Conservation (phyloP, 1,139 yeast species). For the Scheffersomyces cryptocercus region DNA sequence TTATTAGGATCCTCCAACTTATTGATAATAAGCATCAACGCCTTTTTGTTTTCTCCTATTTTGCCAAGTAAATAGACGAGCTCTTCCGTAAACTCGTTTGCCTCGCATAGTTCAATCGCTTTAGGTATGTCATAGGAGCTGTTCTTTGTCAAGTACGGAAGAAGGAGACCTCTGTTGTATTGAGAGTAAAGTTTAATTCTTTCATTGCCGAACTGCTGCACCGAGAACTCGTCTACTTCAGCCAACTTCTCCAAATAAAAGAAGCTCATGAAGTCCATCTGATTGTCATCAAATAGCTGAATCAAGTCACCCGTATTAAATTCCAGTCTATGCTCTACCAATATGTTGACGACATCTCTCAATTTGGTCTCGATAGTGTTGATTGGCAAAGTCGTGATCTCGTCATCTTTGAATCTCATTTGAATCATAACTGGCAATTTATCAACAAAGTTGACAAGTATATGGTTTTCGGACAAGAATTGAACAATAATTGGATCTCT, state of each 20-base stretch:
- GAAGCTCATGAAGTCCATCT: slow-evolving; percentile 57
- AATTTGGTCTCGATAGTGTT: slow-evolving; percentile 41
- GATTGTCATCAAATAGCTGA: slow-evolving; percentile 39
- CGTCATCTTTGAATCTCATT: slow-evolving; percentile 37
- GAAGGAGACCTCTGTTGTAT: slow-evolving; percentile 53
- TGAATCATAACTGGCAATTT: slow-evolving; percentile 55
- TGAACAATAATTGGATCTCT: slow-evolving; percentile 57
- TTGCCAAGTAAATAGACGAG: slow-evolving; percentile 79
- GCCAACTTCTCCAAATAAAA: slow-evolving; percentile 59
- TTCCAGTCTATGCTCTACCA: slow-evolving; percentile 69
- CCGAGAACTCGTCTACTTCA: slow-evolving; percentile 52
- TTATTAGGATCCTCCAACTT: slow-evolving; percentile 73
- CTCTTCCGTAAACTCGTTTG: slow-evolving; percentile 57
- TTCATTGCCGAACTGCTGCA: slow-evolving; percentile 62
- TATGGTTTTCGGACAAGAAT: slow-evolving; percentile 61
- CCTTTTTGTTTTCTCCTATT: slow-evolving; percentile 78
- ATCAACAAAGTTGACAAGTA: slow-evolving; percentile 51
- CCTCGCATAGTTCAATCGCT: slow-evolving; percentile 67
- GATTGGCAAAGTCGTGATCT: slow-evolving; percentile 41
- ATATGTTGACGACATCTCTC: slow-evolving; percentile 48
- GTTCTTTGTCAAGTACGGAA: slow-evolving; percentile 53
- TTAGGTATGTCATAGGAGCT: slow-evolving; percentile 63
- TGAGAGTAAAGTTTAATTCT: slow-evolving; percentile 65
- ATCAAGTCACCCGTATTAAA: slow-evolving; percentile 55
- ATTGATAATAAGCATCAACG: slow-evolving; percentile 74